Percentiles rank a stretch among this genome's conserved stretches.
Evolutionary conservation across 192 early-diverging fungal species (phyloP).

Genomic region (Coemansia sp.): DNA sequence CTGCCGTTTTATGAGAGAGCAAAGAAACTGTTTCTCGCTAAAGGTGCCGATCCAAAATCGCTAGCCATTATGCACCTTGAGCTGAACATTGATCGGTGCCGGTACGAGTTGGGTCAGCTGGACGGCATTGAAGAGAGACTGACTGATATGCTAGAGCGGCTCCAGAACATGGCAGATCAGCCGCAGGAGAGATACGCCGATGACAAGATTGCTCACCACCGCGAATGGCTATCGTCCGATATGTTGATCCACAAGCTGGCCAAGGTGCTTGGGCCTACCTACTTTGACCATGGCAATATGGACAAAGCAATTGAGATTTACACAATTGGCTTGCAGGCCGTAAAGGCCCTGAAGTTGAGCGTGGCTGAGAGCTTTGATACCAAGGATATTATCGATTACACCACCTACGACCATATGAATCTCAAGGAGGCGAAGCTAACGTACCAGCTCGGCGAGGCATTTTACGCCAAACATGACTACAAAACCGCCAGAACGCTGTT

Average conservation of each 20-base stretch:
- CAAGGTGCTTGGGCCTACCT: conserved; percentile 19
- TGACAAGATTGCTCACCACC: conserved; percentile 10
- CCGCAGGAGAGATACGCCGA: conserved; percentile 12
- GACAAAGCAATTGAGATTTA: conserved; percentile 22
- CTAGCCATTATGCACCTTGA: conserved; percentile 28
- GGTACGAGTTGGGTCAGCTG: conserved; percentile 13
- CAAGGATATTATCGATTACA: conserved; percentile 24
- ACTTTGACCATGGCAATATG: conserved; percentile 1
- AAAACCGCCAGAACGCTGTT: conserved; percentile 32
- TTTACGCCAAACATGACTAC: conserved; percentile 18
- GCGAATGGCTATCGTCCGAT: conserved; percentile 16
- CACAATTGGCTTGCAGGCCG: conserved; percentile 31
- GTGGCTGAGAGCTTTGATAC: conserved; percentile 27
- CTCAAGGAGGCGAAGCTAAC: conserved; percentile 37
- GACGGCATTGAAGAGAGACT: conserved; percentile 13
- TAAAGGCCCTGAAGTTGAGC: conserved; percentile 30
- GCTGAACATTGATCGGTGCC: conserved; percentile 37
- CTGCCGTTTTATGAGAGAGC: conserved; percentile 24
- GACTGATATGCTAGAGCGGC: conserved; percentile 9
- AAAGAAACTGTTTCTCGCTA: conserved; percentile 10
- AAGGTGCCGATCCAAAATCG: conserved; percentile 10
- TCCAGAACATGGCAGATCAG: not conserved
- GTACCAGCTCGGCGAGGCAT: conserved; percentile 22
- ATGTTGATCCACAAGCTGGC: conserved; percentile 20
- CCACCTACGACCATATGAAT: conserved; percentile 31